Percentiles rank a stretch among this genome's conserved stretches.
Evolutionary conservation across 345 rosid genomes (phyloP).

Genomic region (Populus deltoides): DNA sequence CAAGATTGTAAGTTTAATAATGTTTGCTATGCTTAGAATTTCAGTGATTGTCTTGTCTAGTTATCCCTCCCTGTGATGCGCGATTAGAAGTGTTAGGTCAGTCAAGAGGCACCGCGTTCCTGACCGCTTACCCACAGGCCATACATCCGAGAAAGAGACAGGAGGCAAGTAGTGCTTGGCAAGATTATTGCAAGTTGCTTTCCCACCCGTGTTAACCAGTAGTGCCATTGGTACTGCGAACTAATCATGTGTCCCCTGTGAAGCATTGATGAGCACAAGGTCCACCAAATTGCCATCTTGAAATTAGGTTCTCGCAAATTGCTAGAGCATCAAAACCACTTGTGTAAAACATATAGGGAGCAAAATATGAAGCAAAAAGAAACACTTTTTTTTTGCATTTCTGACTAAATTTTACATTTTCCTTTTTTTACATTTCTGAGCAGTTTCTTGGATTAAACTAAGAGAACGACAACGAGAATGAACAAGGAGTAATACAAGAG

Average conservation of each 20-base stretch:
- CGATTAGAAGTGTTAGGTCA: no score
- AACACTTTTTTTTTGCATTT: not conserved
- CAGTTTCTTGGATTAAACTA: slow-evolving; percentile 23
- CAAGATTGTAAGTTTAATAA: no score
- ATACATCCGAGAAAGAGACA: no score
- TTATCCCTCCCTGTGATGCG: no score
- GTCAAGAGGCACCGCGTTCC: no score
- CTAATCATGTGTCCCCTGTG: not conserved
- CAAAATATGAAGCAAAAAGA: not conserved
- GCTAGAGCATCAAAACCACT: not conserved
- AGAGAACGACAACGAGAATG: slow-evolving; percentile 29
- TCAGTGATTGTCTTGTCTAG: no score
- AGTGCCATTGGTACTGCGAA: not conserved
- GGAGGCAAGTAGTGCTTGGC: no score
- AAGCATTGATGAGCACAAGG: not conserved
- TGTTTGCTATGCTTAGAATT: no score
- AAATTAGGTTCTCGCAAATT: not conserved
- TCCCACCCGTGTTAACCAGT: not conserved
- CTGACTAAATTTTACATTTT: slow-evolving; percentile 30
- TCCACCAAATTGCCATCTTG: not conserved
- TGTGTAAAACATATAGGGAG: not conserved
- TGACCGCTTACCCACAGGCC: no score
- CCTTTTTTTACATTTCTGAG: slow-evolving; percentile 24
- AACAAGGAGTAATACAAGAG: slow-evolving; percentile 38
- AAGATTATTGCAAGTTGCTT: no score